Conservation (phyloP, 2,329 filamentous ascomycete species). For the Blumeriella jaapii region DNA sequence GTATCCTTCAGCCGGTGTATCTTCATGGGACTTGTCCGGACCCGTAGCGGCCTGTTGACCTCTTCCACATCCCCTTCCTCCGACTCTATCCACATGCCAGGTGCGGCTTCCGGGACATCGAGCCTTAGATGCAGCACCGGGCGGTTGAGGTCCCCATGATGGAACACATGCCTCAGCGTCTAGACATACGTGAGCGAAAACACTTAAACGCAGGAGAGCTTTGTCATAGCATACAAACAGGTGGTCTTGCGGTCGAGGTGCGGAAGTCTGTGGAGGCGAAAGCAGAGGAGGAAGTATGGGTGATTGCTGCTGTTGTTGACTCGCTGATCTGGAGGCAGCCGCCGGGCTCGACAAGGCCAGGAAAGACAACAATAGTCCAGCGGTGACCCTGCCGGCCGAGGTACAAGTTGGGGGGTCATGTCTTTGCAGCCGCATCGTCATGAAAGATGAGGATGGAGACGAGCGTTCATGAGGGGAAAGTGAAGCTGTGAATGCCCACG, state of each 20-base stretch:
- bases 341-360: conserved; percentile 44
- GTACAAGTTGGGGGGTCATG: conserved; percentile 29
- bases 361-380: conserved; percentile 45
- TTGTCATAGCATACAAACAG: conserved; percentile 36
- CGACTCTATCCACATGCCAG: conserved; percentile 49
- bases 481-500: conserved; percentile 1
- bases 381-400: conserved; percentile 51
- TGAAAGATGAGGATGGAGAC: conserved; percentile 4
- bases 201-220: background rate
- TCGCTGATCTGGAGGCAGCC: conserved; percentile 24
- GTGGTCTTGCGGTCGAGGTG: conserved; percentile 37
- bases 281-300: conserved; percentile 21
- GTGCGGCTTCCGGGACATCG: conserved; percentile 47
- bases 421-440: conserved; percentile 12
- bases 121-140: conserved; percentile 66
- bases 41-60: conserved; percentile 41
- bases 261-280: conserved; percentile 33
- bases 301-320: conserved; percentile 34
- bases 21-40: conserved; percentile 50
- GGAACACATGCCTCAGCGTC: conserved; percentile 78
- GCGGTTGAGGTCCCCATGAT: conserved; percentile 74
- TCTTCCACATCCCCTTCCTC: conserved; percentile 45
- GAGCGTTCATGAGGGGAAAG: too few relatives aligned
- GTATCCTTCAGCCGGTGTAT: conserved; percentile 79
- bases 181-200: conserved; percentile 20